phyloP scores from a whole-genome alignment of 371 early-diverging fungal species.

The Furculomyces boomerangus region DNA sequence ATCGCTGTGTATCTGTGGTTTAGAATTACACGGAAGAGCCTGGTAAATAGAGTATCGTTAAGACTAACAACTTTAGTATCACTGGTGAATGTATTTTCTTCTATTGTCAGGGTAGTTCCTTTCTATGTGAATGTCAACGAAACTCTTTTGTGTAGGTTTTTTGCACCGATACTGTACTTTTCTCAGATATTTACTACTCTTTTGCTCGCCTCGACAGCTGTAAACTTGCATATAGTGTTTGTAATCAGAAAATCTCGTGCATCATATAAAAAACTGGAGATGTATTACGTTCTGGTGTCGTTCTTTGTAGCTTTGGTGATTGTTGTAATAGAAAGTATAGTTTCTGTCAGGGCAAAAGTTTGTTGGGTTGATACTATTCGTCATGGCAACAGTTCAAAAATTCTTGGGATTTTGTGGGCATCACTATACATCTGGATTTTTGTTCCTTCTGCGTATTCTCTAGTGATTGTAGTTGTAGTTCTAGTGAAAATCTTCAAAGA shows the following conservation, averaged over 20 bases:
- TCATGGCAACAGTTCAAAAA: too few relatives aligned
- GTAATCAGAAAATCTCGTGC: not conserved
- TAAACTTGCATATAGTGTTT: constrained; percentile 1
- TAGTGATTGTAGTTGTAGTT: not conserved
- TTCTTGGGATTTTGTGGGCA: not conserved
- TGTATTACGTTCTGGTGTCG: not conserved
- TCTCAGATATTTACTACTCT: not conserved
- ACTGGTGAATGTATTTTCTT: not conserved
- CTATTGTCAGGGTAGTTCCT: not conserved
- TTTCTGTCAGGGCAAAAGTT: not conserved
- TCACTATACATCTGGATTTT: not conserved
- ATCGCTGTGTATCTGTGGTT: not conserved
- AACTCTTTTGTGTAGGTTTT: not conserved
- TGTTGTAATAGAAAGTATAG: not conserved
- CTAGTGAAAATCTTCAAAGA: not conserved
- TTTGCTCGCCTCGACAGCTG: not conserved
- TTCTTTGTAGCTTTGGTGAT: not conserved
- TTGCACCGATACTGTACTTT: not conserved
- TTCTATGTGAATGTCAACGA: not conserved
- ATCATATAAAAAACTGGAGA: not conserved
- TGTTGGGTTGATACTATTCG: constrained; percentile 1
- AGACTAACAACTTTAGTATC: not conserved
- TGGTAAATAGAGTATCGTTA: not conserved
- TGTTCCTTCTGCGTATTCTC: not conserved
- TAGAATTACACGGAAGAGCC: not conserved